Evolutionary conservation across 2,329 filamentous ascomycete genomes (phyloP), one percentile per base, ranked within the genome.

Genomic region (Talaromyces sp.): DNA sequence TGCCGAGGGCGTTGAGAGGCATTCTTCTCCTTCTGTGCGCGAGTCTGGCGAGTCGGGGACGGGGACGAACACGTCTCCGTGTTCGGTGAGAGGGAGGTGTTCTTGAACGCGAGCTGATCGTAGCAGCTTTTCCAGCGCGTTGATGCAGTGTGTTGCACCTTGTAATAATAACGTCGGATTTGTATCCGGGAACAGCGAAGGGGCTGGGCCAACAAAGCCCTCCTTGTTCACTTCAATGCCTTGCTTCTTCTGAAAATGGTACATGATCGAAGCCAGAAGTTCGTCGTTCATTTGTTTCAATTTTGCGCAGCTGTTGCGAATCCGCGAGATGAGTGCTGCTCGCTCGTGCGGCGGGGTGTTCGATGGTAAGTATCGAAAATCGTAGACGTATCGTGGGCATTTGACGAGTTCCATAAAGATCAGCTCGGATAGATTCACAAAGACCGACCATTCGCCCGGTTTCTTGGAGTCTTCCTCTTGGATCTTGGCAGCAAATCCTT

Each of bases 361-460:
- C 11, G 51, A 24, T 24, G 51, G 50, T 38, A 61, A 41, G 29
- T 46, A 51, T 17, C 56, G 59, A 9, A 61, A 46, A 50, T 61
- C 56, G 52, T 61, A 55, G 38, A 71, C 62, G 35, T 65, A 65
- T 5, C 70, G 69, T 4, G 70, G 70, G n/a, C 70, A 61, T 46
- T 68, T 67, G 26, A 68, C 58, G 1, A 71, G 56, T 43, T 71
- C 66, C 27, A 67, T 65, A 52, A 71, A 70, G 0, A 66, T 68
- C 19, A 70, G 65, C 32, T 72, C 70, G 4, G 68, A 65, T 29
- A 71, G 66, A 43, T 71, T 68, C 4, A 67, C 70, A 60, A 69
- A 70, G 8, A 69, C 65, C 1, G 67, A 70, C 54, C 75, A 70
- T 32, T 61, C 59, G 21, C 55, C 51, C 8, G 59, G 59, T 52